Conservation (phyloP, 306 rosid genomes). For the Boehmeria nivea region DNA sequence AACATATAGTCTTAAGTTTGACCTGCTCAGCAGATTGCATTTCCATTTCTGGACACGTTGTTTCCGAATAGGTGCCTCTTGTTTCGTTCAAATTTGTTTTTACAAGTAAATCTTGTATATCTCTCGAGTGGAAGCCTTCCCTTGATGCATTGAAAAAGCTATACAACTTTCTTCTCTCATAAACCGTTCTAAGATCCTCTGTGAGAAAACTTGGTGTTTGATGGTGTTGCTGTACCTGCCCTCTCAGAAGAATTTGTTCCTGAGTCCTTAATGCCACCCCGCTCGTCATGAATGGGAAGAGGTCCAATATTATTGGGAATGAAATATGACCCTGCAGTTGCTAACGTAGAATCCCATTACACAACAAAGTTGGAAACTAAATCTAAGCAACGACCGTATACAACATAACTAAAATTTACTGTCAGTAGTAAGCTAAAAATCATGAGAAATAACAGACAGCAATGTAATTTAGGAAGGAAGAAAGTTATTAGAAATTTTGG, state of each 20-base stretch:
- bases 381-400: not conserved
- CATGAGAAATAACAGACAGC: too few relatives aligned
- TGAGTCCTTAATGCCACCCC: slow-evolving; percentile 43
- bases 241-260: slow-evolving; percentile 32
- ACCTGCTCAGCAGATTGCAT: slow-evolving; percentile 38
- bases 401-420: too few relatives aligned
- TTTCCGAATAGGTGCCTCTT: slow-evolving; percentile 27
- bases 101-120: slow-evolving; percentile 17
- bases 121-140: too few relatives aligned
- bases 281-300: slow-evolving; percentile 54
- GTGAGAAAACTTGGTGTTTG: slow-evolving; percentile 23
- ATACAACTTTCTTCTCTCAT: slow-evolving; percentile 29
- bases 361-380: not conserved
- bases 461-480: too few relatives aligned
- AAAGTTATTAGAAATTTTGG: too few relatives aligned
- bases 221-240: slow-evolving; percentile 19
- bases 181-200: slow-evolving; percentile 26
- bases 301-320: slow-evolving; percentile 71
- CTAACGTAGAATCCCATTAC: slow-evolving; percentile 2
- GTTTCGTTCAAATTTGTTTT: slow-evolving; percentile 28
- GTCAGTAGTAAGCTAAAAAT: too few relatives aligned
- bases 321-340: slow-evolving; percentile 72
- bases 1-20: too few relatives aligned
- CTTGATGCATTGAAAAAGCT: too few relatives aligned
- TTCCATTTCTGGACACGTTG: slow-evolving; percentile 24